Base-by-base conservation (phyloP, 2,329 filamentous ascomycete species). In the Stachybotrys chlorohalonatus region DNA sequence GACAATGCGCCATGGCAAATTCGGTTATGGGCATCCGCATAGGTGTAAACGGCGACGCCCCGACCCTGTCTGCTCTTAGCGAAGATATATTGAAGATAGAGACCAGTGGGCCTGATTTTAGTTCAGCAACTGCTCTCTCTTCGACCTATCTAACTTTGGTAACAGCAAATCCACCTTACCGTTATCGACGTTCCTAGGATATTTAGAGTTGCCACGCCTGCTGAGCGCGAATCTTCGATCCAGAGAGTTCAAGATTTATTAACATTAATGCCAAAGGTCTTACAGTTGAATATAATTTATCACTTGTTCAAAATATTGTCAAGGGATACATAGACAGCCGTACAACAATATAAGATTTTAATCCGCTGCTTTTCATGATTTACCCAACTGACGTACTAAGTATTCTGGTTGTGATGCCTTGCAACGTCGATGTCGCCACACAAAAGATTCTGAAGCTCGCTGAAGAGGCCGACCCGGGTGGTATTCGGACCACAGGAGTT, bases 341-440 rank as follows among this genome's bases (percentile, higher is more conserved):
- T 49, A 11, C 3, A n/a, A 49, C 47, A 9, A 24, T 49, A 5
- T 45, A 45, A 2, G 39, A 3, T 45, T 45, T 45, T n/a, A 11
- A n/a, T 45, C 11, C 62, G 52, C 54, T 24, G 11, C 15, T 11
- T 30, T 7, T 11, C 11, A 46, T 6, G 7, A 3, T 7, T 13
- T 11, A 2, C 11, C 48, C 52, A 45, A 30, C 32, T 30, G 5
- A 0, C 1, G 1, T 5, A 8, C 42, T 5, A 11, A 69, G 65
- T 1, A 76, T 79, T 13, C 67, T 80, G 0, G 74, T 76, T 0
- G 75, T 80, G 0, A 59, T 74, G 0, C 70, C 73, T 0, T 69
- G 70, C 53, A 75, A 66, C 8, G 67, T 64, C 0, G 73, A 76
- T 15, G 66, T 74, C 3, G 69, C 71, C 0, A 75, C 70, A 0